Base-by-base conservation (phyloP, 164 flowering plant species). In the Dillenia turbinata region DNA sequence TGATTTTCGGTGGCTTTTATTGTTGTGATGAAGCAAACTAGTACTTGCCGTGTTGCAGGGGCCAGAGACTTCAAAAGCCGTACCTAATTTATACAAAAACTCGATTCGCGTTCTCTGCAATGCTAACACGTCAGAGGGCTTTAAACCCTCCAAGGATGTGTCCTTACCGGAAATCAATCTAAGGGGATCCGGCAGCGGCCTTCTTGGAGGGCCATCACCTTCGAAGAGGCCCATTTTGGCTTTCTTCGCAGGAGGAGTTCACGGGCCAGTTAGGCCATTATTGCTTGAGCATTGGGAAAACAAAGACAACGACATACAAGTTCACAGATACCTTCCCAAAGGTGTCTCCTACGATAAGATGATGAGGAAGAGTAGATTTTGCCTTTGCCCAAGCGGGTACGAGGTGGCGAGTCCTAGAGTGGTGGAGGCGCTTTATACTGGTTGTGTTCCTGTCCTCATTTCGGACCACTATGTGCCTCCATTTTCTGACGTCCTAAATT, bases 361-460 rank as follows among this genome's bases (percentile, higher is more conserved):
- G 65, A 60, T 67, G 65, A 61, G 56, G 50, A 61, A 61, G 60
- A 67, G 70, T 44, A 67, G 44, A 44, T 67, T 54, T 49, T 67
- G 70, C 55, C 33, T 67, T 19, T 67, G 70, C 53, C 70, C 70
- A 16, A 67, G 70, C 49, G 70, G 70, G 9, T 43, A 67, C 13
- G 70, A 67, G 54, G 70, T 67, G n/a, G 68, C 68, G 3, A 65
- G 68, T 33, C 68, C 68, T 9, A 65, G 68, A 58, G 44, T 65
- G 0, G 68, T 58, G 10, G 68, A 65, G 54, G 68, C 68, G 1
- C 43, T 65, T 10, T 65, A 65, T 19, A 54, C 68, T 0, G 68
- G 52, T 16, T 65, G 68, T 24, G 62, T 65, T 10, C 68, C 68
- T 8, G 68, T 65, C 10, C 50, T 67, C 14, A 67, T 67, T 47